phyloP scores from a whole-genome alignment of 2,329 filamentous ascomycete genomes.

The Pseudonectria buxi region DNA sequence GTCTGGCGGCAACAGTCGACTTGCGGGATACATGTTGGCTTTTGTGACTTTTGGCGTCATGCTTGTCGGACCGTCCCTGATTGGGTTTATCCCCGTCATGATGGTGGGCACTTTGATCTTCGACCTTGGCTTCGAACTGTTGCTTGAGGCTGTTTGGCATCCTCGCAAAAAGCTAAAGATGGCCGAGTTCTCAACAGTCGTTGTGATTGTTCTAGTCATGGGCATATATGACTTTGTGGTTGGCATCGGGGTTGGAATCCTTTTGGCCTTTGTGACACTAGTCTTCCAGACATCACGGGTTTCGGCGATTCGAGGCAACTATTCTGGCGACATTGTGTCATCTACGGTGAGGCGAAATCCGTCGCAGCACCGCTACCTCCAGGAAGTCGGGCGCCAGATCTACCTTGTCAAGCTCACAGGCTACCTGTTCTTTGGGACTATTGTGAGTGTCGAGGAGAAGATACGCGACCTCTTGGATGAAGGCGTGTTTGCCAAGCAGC shows the following conservation, averaged over 20 bases:
- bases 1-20: slow-evolving; percentile 78
- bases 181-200: slow-evolving; percentile 83
- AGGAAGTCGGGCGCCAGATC: slow-evolving; percentile 79
- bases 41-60: slow-evolving; percentile 73
- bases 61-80: slow-evolving; percentile 76
- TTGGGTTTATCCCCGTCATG: slow-evolving; percentile 94
- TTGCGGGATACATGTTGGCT: slow-evolving; percentile 82
- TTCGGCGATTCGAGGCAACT: slow-evolving; percentile 83
- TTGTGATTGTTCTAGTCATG: slow-evolving; percentile 91
- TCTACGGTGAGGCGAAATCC: slow-evolving; percentile 91
- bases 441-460: slow-evolving; percentile 87
- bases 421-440: slow-evolving; percentile 97
- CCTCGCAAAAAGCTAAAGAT: slow-evolving; percentile 82
- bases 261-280: slow-evolving; percentile 84
- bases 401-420: slow-evolving; percentile 87
- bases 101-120: slow-evolving; percentile 96
- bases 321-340: slow-evolving; percentile 79
- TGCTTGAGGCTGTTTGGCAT: slow-evolving; percentile 80
- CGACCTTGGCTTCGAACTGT: slow-evolving; percentile 83
- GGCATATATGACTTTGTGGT: slow-evolving; percentile 94
- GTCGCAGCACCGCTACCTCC: slow-evolving; percentile 79
- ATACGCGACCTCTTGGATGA: slow-evolving; percentile 79
- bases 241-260: slow-evolving; percentile 85
- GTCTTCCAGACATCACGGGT: slow-evolving; percentile 87
- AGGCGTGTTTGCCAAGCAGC: slow-evolving; percentile 66